phyloP scores from a whole-genome alignment of 179 eudicot species.

The Heliamphora pulchella region DNA sequence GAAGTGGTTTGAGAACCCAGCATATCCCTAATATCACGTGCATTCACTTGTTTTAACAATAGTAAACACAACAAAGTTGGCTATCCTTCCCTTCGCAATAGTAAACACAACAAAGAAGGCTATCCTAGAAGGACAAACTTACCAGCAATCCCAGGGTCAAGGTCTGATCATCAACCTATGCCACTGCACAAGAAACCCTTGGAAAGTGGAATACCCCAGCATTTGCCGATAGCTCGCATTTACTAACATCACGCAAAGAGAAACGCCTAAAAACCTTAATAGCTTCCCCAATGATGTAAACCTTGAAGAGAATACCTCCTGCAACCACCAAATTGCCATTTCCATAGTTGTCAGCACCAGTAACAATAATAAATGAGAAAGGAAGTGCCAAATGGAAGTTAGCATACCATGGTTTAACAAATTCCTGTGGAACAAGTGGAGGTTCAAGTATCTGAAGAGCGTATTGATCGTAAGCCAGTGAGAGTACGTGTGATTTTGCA shows the following conservation, averaged over 20 bases:
- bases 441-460: slow-evolving; percentile 82
- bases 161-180: slow-evolving; percentile 86
- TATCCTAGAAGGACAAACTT: slow-evolving; percentile 9
- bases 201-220: slow-evolving; percentile 80
- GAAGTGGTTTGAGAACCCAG: slow-evolving; percentile 2
- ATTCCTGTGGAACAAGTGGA: slow-evolving; percentile 83
- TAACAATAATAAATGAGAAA: neutral
- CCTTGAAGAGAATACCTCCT: slow-evolving; percentile 96
- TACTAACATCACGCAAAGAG: slow-evolving; percentile 79
- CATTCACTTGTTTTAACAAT: neutral
- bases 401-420: slow-evolving; percentile 69
- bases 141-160: slow-evolving; percentile 83
- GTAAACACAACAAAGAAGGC: neutral
- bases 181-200: slow-evolving; percentile 96
- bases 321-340: slow-evolving; percentile 13
- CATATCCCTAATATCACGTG: slow-evolving; percentile 7
- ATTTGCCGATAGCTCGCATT: slow-evolving; percentile 49
- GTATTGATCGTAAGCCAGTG: slow-evolving; percentile 77
- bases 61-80: no score
- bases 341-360: neutral
- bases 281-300: slow-evolving; percentile 78
- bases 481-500: slow-evolving; percentile 79
- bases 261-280: slow-evolving; percentile 84
- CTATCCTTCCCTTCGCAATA: no score
- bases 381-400: neutral